A percentile compares a stretch with the other conserved stretches of the same genome.
Conservation (phyloP, 176 grass and related monocot genomes). For the Oryza glumipatula region DNA sequence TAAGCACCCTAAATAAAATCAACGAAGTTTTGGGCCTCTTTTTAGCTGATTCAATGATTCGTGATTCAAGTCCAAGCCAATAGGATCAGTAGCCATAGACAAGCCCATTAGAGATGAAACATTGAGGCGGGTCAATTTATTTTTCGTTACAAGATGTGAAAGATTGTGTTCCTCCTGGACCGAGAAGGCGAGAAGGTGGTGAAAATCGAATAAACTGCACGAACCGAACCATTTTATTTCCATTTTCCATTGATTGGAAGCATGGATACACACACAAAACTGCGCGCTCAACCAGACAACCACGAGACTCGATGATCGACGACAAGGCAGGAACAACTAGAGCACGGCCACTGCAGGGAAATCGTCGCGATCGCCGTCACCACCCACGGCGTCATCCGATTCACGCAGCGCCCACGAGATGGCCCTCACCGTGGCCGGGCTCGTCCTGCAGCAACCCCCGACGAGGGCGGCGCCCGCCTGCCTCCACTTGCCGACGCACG, state of each 20-base stretch:
- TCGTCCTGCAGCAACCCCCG: constrained; percentile 51
- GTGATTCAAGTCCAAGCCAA: too few relatives aligned
- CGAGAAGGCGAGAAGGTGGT: neutral
- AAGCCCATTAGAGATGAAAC: neutral
- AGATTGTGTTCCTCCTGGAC: neutral
- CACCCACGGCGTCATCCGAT: neutral
- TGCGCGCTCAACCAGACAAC: too few relatives aligned
- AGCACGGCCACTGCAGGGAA: constrained; percentile 35
- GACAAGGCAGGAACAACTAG: neutral
- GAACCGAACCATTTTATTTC: neutral
- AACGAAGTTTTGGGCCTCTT: neutral
- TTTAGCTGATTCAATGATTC: neutral
- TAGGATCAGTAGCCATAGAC: neutral
- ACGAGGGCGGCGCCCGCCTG: neutral
- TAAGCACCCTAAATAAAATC: neutral
- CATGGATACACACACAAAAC: neutral
- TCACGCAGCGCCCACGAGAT: constrained; percentile 32
- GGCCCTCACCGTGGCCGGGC: constrained; percentile 36
- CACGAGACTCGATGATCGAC: neutral
- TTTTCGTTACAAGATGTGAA: neutral
- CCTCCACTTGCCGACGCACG: constrained; percentile 30
- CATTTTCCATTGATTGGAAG: neutral
- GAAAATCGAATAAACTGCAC: neutral
- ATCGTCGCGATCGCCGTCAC: neutral
- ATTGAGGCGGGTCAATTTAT: neutral